These are phyloP conservation scores for Lentinula raphanica DNA, from an alignment of 768 basidiomycete genomes.

Conservation along the genomic window DNA sequence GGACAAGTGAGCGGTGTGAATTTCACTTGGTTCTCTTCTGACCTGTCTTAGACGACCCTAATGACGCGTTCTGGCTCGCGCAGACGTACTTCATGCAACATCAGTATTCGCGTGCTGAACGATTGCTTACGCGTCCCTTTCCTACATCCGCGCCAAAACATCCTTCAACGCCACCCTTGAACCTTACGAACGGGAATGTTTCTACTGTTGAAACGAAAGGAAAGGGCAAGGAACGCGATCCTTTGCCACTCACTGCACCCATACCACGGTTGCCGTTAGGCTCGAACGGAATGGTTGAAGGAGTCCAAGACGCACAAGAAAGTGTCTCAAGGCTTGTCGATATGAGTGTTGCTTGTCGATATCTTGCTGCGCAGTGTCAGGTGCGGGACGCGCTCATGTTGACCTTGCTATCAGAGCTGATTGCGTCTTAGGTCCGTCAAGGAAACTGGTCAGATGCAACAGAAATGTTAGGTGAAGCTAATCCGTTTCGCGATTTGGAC, in stretches of 20 bases:
- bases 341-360: slow-evolving; percentile 92
- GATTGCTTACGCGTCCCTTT: slow-evolving; percentile 85
- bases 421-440: slow-evolving; percentile 56
- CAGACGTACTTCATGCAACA: slow-evolving; percentile 96
- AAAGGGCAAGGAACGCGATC: slow-evolving; percentile 54
- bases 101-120: slow-evolving; percentile 91
- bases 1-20: slow-evolving; percentile 70
- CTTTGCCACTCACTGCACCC: slow-evolving; percentile 25
- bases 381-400: slow-evolving; percentile 32
- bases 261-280: slow-evolving; percentile 65
- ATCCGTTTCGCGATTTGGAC: slow-evolving; percentile 75
- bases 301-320: slow-evolving; percentile 59
- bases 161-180: slow-evolving; percentile 25
- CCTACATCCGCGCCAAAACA: slow-evolving; percentile 44
- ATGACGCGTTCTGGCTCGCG: slow-evolving; percentile 99
- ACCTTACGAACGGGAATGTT: slow-evolving; percentile 39
- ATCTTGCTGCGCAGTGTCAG: slow-evolving; percentile 94
- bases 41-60: slow-evolving; percentile 72
- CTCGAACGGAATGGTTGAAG: slow-evolving; percentile 64
- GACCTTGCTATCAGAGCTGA: not conserved
- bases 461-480: slow-evolving; percentile 89
- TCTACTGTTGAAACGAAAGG: slow-evolving; percentile 42
- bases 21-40: slow-evolving; percentile 7
- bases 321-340: slow-evolving; percentile 78
- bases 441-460: slow-evolving; percentile 90